Conservation (phyloP, 345 rosid genomes). For the Mangifera indica region DNA sequence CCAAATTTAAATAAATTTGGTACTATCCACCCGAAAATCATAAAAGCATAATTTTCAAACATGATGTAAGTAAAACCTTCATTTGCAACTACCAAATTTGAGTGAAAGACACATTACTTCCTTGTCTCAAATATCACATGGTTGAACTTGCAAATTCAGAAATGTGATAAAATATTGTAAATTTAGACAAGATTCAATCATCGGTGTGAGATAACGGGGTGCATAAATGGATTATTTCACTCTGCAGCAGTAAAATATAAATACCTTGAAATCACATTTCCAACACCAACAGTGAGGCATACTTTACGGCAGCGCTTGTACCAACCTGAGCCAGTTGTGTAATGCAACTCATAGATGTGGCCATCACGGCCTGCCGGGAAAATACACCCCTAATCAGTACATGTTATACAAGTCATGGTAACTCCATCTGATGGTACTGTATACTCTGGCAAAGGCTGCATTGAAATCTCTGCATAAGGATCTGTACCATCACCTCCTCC, state of each 20-base stretch:
- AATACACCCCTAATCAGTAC: constrained; percentile 83
- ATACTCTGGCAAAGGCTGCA: constrained; percentile 91
- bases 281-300: constrained; percentile 91
- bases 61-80: neutral
- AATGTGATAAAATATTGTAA: neutral
- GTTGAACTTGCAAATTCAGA: constrained; percentile 3
- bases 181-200: neutral
- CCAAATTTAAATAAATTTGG: constrained; percentile 91
- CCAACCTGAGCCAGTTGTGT: no score
- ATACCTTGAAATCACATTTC: constrained; percentile 93
- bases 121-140: neutral
- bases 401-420: constrained; percentile 82
- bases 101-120: neutral
- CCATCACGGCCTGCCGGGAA: constrained; percentile 95
- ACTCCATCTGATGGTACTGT: constrained; percentile 87
- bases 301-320: constrained; percentile 87
- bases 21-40: constrained; percentile 82
- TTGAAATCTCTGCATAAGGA: constrained; percentile 88
- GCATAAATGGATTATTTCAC: neutral
- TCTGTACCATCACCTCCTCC: constrained; percentile 77
- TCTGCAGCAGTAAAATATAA: constrained; percentile 13
- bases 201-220: neutral
- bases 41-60: constrained; percentile 10
- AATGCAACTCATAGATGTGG: no score
- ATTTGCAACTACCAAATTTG: neutral